phyloP scores from a whole-genome alignment of 108 stramenopile species.

The Cyclotella choctawhatcheeana region DNA sequence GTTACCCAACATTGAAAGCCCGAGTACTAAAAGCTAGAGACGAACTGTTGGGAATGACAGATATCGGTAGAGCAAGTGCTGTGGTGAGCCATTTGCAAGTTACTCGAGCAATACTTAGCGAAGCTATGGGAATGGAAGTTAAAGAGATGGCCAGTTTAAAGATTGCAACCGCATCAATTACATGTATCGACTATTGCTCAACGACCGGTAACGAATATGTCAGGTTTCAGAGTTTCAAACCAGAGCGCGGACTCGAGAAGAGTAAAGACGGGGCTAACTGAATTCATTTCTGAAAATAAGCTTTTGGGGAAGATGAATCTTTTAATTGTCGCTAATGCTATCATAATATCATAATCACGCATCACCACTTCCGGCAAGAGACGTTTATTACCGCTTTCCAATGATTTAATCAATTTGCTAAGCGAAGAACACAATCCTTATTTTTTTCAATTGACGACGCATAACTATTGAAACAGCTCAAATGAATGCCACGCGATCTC shows the following conservation, averaged over 20 bases:
- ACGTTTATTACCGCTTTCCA: too few relatives aligned
- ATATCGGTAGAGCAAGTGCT: conserved; percentile 65
- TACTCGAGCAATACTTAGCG: conserved; percentile 80
- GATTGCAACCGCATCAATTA: conserved; percentile 84
- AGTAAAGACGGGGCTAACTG: conserved; percentile 85
- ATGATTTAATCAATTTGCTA: too few relatives aligned
- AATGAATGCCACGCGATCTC: too few relatives aligned
- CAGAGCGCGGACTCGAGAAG: conserved; percentile 70
- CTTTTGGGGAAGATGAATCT: too few relatives aligned
- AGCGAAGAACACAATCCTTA: too few relatives aligned
- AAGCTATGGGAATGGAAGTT: conserved; percentile 75
- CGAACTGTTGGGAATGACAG: conserved; percentile 59
- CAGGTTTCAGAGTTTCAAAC: conserved; percentile 86
- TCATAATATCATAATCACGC: too few relatives aligned
- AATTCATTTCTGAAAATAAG: conserved; percentile 6
- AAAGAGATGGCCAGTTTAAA: conserved; percentile 69
- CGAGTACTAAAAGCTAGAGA: conserved; percentile 73
- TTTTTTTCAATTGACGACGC: too few relatives aligned
- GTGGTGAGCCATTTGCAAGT: conserved; percentile 90
- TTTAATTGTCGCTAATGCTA: too few relatives aligned
- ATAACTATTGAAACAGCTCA: too few relatives aligned
- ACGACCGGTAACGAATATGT: conserved; percentile 63
- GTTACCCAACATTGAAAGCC: conserved; percentile 66
- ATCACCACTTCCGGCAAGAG: too few relatives aligned
- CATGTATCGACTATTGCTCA: conserved; percentile 79